Conservation (phyloP, 163 green algal species). For the Volvox carteri region DNA sequence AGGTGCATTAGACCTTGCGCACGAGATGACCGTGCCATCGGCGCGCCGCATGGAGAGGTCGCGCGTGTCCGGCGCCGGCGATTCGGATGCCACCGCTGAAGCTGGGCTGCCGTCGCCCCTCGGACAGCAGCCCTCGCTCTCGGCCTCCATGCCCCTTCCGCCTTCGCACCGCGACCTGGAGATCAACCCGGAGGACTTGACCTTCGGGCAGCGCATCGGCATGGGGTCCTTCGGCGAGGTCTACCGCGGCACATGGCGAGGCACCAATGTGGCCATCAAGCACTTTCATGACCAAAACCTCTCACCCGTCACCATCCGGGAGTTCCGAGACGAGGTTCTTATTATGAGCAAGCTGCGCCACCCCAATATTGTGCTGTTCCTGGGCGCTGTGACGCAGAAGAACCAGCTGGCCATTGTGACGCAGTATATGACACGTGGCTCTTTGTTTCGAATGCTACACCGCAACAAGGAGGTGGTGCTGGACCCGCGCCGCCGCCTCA, state of each 20-base stretch:
- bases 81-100: background rate
- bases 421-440: conserved; percentile 89
- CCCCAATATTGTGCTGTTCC: conserved; percentile 90
- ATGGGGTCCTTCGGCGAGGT: conserved; percentile 83
- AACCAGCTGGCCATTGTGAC: conserved; percentile 93
- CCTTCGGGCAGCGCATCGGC: conserved; percentile 79
- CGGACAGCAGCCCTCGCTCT: conserved; percentile 25
- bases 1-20: background rate
- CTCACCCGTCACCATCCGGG: conserved; percentile 60
- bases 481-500: conserved; percentile 79
- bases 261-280: conserved; percentile 94
- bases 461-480: conserved; percentile 65
- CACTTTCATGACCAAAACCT: conserved; percentile 86
- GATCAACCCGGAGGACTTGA: conserved; percentile 72
- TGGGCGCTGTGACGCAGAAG: conserved; percentile 87
- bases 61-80: background rate
- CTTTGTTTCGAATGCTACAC: conserved; percentile 93
- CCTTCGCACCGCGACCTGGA: conserved; percentile 59
- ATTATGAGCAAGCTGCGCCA: conserved; percentile 94
- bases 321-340: conserved; percentile 88
- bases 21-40: conserved; percentile 42
- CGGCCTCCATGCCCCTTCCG: conserved; percentile 31
- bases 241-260: conserved; percentile 78
- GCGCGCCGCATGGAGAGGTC: background rate
- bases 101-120: background rate